Conservation (phyloP, 129 eudicot genomes). For the Heracleum sosnowskyi region DNA sequence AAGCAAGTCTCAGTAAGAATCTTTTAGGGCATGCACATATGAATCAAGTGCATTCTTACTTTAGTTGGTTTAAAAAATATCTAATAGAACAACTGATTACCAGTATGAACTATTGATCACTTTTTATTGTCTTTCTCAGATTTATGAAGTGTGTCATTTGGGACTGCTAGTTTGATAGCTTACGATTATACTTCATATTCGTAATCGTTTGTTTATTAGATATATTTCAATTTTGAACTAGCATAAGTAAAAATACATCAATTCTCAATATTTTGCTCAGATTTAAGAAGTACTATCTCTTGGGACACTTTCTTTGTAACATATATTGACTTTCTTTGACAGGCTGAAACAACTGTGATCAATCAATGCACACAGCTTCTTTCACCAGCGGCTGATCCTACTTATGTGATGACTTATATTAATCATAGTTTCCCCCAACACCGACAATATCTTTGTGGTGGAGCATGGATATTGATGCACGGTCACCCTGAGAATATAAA, state of each 20-base stretch:
- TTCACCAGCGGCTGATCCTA: slow-evolving; percentile 80
- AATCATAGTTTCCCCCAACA: slow-evolving; percentile 76
- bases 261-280: background rate
- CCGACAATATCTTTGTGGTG: slow-evolving; percentile 86
- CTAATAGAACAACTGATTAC: background rate
- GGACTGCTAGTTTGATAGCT: background rate
- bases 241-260: background rate
- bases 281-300: background rate
- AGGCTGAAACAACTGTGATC: slow-evolving; percentile 91
- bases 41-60: background rate
- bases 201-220: background rate
- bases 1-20: background rate
- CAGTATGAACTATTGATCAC: background rate
- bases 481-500: slow-evolving; percentile 89
- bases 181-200: background rate
- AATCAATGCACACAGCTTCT: slow-evolving; percentile 91
- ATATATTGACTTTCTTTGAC: slow-evolving; percentile 21
- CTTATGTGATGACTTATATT: slow-evolving; percentile 70
- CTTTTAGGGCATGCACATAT: background rate
- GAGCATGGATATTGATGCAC: slow-evolving; percentile 95
- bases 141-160: background rate
- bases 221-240: background rate
- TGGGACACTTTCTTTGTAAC: background rate
- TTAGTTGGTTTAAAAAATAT: background rate
- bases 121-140: background rate